Evolutionary conservation across 2,329 filamentous ascomycete genomes (phyloP).

Genomic region (Cylindrodendrum hubeiense): DNA sequence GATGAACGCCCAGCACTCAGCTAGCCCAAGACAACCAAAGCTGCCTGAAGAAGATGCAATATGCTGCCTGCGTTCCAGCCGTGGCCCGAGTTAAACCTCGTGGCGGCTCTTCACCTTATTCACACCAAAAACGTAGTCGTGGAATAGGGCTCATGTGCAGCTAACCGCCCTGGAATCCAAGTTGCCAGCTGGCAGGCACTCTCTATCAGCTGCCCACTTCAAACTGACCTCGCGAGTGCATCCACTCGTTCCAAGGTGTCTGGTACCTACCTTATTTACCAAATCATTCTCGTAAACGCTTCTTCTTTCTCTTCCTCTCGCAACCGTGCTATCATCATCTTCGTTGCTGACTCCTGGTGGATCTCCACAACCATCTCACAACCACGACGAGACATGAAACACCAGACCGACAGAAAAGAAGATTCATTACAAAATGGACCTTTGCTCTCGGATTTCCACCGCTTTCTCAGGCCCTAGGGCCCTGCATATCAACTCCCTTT

Average conservation of each 20-base stretch:
- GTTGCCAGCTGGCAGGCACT: slow-evolving; percentile 29
- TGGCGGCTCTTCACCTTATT: background rate
- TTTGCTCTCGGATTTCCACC: background rate
- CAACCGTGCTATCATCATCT: too few relatives aligned
- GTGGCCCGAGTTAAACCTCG: too few relatives aligned
- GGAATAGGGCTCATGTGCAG: background rate
- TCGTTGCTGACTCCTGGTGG: background rate
- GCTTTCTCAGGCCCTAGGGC: too few relatives aligned
- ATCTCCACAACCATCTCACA: background rate
- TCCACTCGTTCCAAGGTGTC: background rate
- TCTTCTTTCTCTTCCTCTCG: background rate
- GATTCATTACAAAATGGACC: background rate
- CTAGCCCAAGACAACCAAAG: background rate
- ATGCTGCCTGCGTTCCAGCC: background rate
- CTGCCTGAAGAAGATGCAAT: background rate
- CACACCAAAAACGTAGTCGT: background rate
- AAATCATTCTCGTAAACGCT: too few relatives aligned
- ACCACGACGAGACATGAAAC: background rate
- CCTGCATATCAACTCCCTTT: background rate
- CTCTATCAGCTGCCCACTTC: slow-evolving; percentile 13
- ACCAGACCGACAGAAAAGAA: background rate
- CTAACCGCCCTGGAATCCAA: background rate
- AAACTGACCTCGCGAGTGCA: background rate
- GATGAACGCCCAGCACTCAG: background rate
- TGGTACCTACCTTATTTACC: background rate